phyloP scores from a whole-genome alignment of 2,329 filamentous ascomycete genomes.

The Albophoma yamanashiensis region DNA sequence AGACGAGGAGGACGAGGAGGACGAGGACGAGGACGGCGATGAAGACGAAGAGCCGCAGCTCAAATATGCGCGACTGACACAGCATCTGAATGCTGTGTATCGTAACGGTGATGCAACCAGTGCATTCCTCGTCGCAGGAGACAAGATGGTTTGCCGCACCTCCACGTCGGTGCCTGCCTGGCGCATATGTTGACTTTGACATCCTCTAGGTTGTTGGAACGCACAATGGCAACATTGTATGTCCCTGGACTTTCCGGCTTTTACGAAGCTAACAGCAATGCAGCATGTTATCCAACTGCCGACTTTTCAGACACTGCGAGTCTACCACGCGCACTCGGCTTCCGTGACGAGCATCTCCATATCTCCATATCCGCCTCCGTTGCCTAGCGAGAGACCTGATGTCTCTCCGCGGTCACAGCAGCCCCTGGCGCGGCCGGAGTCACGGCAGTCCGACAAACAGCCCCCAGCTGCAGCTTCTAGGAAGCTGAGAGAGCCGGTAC shows the following conservation, averaged over 20 bases:
- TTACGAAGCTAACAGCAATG: conserved; percentile 14
- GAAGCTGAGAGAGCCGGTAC: conserved; percentile 37
- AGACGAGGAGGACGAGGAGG: conserved; percentile 32
- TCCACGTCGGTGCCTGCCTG: conserved; percentile 7
- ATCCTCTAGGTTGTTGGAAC: conserved; percentile 69
- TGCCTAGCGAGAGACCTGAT: conserved; percentile 34
- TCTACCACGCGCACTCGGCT: conserved; percentile 87
- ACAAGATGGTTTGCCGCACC: conserved; percentile 74
- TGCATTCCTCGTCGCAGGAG: conserved; percentile 77
- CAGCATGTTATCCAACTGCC: conserved; percentile 82
- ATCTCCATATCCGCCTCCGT: conserved; percentile 64
- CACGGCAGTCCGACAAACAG: conserved; percentile 25
- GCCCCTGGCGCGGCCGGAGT: conserved; percentile 16
- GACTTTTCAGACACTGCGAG: conserved; percentile 66
- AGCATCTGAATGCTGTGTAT: conserved; percentile 70
- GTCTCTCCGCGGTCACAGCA: conserved; percentile 25
- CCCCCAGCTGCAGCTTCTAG: conserved; percentile 42
- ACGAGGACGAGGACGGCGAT: conserved; percentile 51
- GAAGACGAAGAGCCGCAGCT: conserved; percentile 90
- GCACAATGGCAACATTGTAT: conserved; percentile 91
- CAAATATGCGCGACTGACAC: conserved; percentile 84
- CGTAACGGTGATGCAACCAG: conserved; percentile 93
- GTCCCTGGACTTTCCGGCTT: conserved; percentile 17
- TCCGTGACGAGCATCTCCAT: conserved; percentile 85
- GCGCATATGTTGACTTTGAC: conserved; percentile 16